Percentiles rank a stretch among this genome's conserved stretches.
phyloP scores from a whole-genome alignment of 805 yeast species.

The Cyberlindnera bimundalis region DNA sequence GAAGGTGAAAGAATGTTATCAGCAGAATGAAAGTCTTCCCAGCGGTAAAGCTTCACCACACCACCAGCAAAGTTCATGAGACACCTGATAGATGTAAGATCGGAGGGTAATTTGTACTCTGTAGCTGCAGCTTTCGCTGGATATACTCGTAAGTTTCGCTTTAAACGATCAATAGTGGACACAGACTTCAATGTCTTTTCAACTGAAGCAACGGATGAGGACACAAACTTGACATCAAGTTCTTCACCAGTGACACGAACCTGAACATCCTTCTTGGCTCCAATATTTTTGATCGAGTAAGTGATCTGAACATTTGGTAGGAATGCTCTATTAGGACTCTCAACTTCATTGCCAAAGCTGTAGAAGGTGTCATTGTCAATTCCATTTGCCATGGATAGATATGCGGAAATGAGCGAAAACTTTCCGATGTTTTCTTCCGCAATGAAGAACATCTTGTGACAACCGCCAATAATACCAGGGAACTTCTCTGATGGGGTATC shows the following conservation, averaged over 20 bases:
- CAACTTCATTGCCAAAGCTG: conserved; percentile 42
- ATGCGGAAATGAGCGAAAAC: conserved; percentile 65
- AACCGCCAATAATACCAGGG: conserved; percentile 80
- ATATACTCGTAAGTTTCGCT: conserved; percentile 19
- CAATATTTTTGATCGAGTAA: conserved; percentile 34
- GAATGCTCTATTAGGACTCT: conserved; percentile 56
- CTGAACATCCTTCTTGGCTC: conserved; percentile 36
- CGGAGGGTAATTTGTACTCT: conserved; percentile 23
- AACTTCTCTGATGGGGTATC: conserved; percentile 37
- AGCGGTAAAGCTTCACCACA: conserved; percentile 40
- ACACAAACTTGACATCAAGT: conserved; percentile 60
- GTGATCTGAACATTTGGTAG: conserved; percentile 65
- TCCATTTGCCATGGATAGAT: conserved; percentile 69
- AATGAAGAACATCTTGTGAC: conserved; percentile 65
- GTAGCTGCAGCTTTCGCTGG: conserved; percentile 2
- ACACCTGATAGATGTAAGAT: conserved; percentile 43
- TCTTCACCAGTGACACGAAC: conserved; percentile 63
- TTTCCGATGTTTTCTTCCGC: conserved; percentile 62
- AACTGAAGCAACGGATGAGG: conserved; percentile 51
- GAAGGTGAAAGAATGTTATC: conserved; percentile 39
- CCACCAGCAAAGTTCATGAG: conserved; percentile 68
- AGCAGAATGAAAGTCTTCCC: conserved; percentile 38
- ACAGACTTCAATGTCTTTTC: conserved; percentile 50
- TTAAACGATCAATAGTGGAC: conserved; percentile 37
- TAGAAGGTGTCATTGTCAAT: conserved; percentile 45